Percentiles rank a stretch among this genome's conserved stretches.
These are phyloP conservation scores for Xylariales sp. DNA, from an alignment of 2,329 filamentous ascomycete genomes.

Conservation along the genomic window DNA sequence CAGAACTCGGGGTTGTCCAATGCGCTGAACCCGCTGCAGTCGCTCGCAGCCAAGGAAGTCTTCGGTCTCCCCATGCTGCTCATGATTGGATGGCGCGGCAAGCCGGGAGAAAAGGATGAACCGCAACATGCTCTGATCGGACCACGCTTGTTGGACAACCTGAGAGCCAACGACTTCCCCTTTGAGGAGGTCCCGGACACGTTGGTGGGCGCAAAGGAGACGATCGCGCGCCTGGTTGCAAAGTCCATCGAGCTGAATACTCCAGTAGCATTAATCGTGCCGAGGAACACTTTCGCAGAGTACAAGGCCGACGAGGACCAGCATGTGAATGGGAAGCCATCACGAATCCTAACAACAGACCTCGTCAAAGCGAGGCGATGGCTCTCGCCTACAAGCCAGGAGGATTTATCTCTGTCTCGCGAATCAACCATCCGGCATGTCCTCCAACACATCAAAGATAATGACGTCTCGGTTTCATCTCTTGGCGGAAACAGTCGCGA, in stretches of 20 bases:
- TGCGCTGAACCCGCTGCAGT: slow-evolving; percentile 7
- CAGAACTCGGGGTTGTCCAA: slow-evolving; percentile 8
- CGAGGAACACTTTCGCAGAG: background rate
- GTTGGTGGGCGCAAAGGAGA: background rate
- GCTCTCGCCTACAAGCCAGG: background rate
- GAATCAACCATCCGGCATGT: background rate
- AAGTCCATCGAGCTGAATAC: background rate
- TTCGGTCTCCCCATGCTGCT: slow-evolving; percentile 5
- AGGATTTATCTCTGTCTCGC: background rate
- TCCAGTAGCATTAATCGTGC: background rate
- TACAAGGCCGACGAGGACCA: background rate
- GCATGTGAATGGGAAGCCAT: too few species aligned
- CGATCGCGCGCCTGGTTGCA: background rate
- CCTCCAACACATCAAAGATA: background rate
- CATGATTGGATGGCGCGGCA: slow-evolving; percentile 8
- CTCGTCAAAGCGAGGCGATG: background rate
- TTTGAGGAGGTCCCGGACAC: background rate
- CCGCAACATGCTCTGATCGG: slow-evolving; percentile 6
- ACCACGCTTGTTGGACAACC: slow-evolving; percentile 1
- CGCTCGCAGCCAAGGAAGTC: slow-evolving; percentile 4
- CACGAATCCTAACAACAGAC: background rate
- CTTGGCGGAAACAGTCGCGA: slow-evolving; percentile 8
- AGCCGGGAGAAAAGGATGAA: slow-evolving; percentile 7
- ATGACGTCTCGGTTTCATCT: slow-evolving; percentile 3
- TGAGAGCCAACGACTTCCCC: slow-evolving; percentile 1